These are phyloP conservation scores for Schwanniomyces polymorphus DNA, from an alignment of 805 yeast genomes.

Conservation along the genomic window DNA sequence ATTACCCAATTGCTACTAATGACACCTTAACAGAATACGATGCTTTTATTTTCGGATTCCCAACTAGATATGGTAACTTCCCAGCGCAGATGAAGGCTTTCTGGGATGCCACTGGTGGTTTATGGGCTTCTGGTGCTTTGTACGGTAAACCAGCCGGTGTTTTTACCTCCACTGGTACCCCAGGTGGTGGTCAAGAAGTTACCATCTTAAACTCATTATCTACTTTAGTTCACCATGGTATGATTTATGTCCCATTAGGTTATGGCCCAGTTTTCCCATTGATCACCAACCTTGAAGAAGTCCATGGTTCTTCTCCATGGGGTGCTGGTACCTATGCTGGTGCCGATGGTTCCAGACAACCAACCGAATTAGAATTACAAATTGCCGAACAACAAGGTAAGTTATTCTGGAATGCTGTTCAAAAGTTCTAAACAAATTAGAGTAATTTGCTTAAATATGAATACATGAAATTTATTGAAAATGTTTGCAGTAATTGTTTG, in stretches of 20 bases:
- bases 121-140: conserved; percentile 75
- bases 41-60: conserved; percentile 81
- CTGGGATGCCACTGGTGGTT: conserved; percentile 76
- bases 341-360: conserved; percentile 71
- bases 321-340: conserved; percentile 85
- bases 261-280: conserved; percentile 56
- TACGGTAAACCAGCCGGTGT: conserved; percentile 74
- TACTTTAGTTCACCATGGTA: conserved; percentile 74
- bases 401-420: conserved; percentile 42
- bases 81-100: conserved; percentile 79
- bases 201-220: conserved; percentile 67
- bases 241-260: conserved; percentile 79
- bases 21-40: conserved; percentile 66
- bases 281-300: conserved; percentile 56
- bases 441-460: no score
- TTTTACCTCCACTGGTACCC: conserved; percentile 72
- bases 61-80: conserved; percentile 80
- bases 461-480: no score
- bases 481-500: no score
- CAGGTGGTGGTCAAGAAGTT: conserved; percentile 82
- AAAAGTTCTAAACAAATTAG: conserved; percentile 18
- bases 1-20: conserved; percentile 59
- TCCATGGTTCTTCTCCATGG: conserved; percentile 83
- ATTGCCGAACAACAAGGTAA: conserved; percentile 69
- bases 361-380: conserved; percentile 61